phyloP scores from a whole-genome alignment of 192 early-diverging fungal genomes.

The Gamsiella multidivaricata region DNA sequence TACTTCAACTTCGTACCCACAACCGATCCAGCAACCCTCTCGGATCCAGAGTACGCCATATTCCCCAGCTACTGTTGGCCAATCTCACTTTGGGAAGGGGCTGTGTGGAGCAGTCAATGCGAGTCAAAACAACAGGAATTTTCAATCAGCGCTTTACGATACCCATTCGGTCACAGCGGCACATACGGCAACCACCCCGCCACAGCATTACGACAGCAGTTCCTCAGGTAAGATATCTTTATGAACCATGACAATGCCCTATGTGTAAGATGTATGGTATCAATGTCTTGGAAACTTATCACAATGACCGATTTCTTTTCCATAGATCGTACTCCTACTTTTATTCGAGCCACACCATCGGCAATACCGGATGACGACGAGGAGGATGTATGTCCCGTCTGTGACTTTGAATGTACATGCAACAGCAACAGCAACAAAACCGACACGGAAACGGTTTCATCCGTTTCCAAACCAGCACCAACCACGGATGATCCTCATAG shows the following conservation, averaged over 20 bases:
- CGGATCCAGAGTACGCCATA: too few relatives aligned
- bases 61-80: neutral
- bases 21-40: neutral
- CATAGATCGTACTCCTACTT: neutral
- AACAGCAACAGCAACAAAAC: conserved; percentile 10
- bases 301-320: neutral
- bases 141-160: neutral
- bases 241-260: too few relatives aligned
- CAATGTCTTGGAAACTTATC: too few relatives aligned
- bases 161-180: neutral
- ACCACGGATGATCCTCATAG: conserved; percentile 5
- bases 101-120: neutral
- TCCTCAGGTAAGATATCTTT: conserved; percentile 5
- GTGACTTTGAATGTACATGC: conserved; percentile 66
- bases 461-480: neutral
- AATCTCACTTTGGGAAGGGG: neutral
- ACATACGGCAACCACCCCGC: neutral
- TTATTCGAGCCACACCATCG: too few relatives aligned
- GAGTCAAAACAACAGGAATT: neutral
- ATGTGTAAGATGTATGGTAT: too few relatives aligned
- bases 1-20: neutral
- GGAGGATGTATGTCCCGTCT: conserved; percentile 66
- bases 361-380: conserved; percentile 53
- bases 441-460: neutral
- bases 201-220: neutral